Evolutionary conservation across 768 basidiomycete genomes (phyloP).

Genomic region (Lentinula aciculospora): DNA sequence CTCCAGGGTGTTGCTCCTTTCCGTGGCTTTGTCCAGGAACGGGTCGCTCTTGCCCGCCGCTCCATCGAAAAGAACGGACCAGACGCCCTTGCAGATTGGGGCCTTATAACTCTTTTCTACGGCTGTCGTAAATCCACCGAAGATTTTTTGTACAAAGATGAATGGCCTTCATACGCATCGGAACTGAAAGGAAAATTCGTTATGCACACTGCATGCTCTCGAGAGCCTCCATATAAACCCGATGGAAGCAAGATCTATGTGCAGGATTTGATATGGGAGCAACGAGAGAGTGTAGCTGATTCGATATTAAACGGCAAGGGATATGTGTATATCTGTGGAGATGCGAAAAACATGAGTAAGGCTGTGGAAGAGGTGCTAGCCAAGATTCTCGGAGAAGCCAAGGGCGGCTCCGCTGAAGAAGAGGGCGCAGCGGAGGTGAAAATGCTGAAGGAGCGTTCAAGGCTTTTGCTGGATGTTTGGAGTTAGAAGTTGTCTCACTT

Average conservation of each 20-base stretch:
- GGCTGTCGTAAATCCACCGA: constrained; percentile 86
- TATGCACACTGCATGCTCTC: constrained; percentile 87
- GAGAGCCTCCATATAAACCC: constrained; percentile 77
- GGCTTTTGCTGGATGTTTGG: constrained; percentile 88
- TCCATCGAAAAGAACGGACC: constrained; percentile 94
- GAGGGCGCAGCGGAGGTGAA: constrained; percentile 93
- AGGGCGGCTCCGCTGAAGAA: constrained; percentile 82
- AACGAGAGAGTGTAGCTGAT: constrained; percentile 76
- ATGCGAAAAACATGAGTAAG: constrained; percentile 95
- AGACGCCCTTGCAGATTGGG: constrained; percentile 94
- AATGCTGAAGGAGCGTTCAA: constrained; percentile 88
- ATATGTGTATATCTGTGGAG: constrained; percentile 96
- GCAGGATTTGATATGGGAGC: constrained; percentile 93
- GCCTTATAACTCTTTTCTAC: constrained; percentile 90
- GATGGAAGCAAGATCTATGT: constrained; percentile 97
- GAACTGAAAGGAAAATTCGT: constrained; percentile 91
- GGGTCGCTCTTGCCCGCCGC: constrained; percentile 91
- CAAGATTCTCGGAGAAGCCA: constrained; percentile 84
- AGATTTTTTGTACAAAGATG: constrained; percentile 93
- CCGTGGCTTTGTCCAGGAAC: constrained; percentile 98
- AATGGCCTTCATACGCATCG: constrained; percentile 84
- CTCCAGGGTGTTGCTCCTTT: constrained; percentile 95
- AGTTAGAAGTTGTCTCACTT: constrained; percentile 37
- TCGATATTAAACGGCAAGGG: constrained; percentile 92
- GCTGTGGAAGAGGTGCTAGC: constrained; percentile 88